These are phyloP conservation scores for Asclepias syriaca DNA, from an alignment of 257 asterid genomes.

Conservation along the genomic window DNA sequence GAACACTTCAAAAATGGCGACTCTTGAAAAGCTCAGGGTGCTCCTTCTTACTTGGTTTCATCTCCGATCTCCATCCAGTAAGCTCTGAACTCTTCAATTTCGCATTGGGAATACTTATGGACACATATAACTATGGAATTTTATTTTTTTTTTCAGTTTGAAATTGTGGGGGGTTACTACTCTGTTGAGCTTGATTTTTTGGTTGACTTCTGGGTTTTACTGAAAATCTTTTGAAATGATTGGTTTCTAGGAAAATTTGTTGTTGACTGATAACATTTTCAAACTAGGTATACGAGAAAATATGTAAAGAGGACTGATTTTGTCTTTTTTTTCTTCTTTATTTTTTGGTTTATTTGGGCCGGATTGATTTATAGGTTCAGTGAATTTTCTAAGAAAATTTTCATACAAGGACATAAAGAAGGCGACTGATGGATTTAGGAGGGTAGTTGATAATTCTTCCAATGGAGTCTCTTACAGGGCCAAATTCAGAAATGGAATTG, in stretches of 20 bases:
- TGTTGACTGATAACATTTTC: background rate
- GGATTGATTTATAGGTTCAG: conserved; percentile 33
- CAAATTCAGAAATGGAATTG: conserved; percentile 52
- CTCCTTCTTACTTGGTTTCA: conserved; percentile 49
- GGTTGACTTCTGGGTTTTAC: background rate
- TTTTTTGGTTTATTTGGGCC: too few species aligned
- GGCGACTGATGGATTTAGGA: conserved; percentile 76
- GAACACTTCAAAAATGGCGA: conserved; percentile 24
- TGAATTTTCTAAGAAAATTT: conserved; percentile 50
- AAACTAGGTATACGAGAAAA: background rate
- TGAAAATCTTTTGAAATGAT: background rate
- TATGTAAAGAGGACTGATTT: conserved; percentile 1
- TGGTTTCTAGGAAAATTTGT: background rate
- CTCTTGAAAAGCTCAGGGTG: conserved; percentile 42
- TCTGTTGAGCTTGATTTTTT: background rate
- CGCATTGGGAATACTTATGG: background rate
- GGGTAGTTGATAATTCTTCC: conserved; percentile 39
- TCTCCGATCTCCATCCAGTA: conserved; percentile 64
- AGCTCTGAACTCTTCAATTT: conserved; percentile 2
- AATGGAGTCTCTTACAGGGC: conserved; percentile 59
- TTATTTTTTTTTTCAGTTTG: background rate
- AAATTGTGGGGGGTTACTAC: background rate
- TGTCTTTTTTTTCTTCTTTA: background rate
- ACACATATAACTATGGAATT: background rate
- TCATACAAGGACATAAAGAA: conserved; percentile 78